Evolutionary conservation across 345 rosid genomes (phyloP).

Genomic region (Salix udensis): DNA sequence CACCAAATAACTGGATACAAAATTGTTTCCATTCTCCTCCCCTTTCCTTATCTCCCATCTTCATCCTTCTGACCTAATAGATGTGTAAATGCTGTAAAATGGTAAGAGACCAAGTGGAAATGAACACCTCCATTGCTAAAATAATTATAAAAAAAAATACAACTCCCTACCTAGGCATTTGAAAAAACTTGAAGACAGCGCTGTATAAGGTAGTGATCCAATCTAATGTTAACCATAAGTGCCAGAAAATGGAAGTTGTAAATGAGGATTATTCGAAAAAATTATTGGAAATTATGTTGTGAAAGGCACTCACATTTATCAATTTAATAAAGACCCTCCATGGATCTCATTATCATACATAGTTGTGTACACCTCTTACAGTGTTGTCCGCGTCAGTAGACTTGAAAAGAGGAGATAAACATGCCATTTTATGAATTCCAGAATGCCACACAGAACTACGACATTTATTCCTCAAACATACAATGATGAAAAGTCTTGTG

Average conservation of each 20-base stretch:
- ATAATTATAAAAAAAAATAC: too few species aligned
- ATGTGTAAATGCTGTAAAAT: too few species aligned
- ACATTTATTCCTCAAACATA: neutral
- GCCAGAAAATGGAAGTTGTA: neutral
- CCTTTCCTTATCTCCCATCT: neutral
- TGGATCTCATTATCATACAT: neutral
- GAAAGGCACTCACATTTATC: neutral
- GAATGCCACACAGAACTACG: neutral
- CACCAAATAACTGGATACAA: neutral
- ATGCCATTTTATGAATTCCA: slow-evolving; percentile 12
- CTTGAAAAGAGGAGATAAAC: neutral
- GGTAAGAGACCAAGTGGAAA: too few species aligned
- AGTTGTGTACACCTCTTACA: neutral
- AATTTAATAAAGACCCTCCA: neutral
- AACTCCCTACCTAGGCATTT: neutral
- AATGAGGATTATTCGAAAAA: neutral
- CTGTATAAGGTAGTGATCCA: neutral
- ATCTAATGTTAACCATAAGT: too few species aligned
- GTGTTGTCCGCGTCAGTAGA: neutral
- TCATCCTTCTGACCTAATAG: neutral
- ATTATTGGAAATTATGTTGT: neutral
- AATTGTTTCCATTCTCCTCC: neutral
- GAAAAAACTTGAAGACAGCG: neutral
- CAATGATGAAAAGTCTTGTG: slow-evolving; percentile 12
- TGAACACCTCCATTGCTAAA: too few species aligned